Base-by-base conservation (phyloP, 495 filamentous ascomycete genomes). In the Tuber umbilicatum region DNA sequence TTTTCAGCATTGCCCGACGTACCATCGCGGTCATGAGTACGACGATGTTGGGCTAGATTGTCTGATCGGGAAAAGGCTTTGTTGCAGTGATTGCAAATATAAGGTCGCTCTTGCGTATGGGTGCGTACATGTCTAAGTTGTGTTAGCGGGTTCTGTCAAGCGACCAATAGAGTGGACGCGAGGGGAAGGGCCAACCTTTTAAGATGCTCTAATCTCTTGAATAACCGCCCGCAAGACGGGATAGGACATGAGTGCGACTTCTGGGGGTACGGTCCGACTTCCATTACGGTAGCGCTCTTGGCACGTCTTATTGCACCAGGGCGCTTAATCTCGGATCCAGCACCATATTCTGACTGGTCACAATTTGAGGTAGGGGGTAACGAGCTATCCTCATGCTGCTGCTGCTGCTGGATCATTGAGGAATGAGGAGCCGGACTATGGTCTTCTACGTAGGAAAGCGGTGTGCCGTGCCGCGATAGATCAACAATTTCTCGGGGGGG, bases 221-320 rank as follows among this genome's bases (percentile, higher is more conserved):
- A 99, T 77, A 97, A 88, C 83, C 96, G 91, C 67, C 96, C 95
- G 83, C 95, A 99, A 38, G 94, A 93, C 39, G 96, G 96, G 83
- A 99, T 99, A n/a, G 95, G 95, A 86, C 95, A 99, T 14, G 94
- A 97, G 83, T 99, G 95, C 16, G 93, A 94, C 83, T 99, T 99
- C 79, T 96, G 93, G 19, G 95, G 94, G 83, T 99, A 99, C 60
- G 95, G 95, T 47, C 93, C 94, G 72, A 97, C 87, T 83, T 98
- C 96, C 92, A 95, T 94, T 85, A 95, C 91, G 14, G 95, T 98
- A 76, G 96, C 95, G 79, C 94, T 97, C 75, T 95, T 89, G 74
- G 95, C 96, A 81, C 96, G 89, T 80, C 95, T 91, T 71, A 94
- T 93, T 77, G 90, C 91, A 67, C 86, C 84, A 69, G 88, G 85